Evolutionary conservation across 116 monocot species (phyloP).

Genomic region (Iris pallida): DNA sequence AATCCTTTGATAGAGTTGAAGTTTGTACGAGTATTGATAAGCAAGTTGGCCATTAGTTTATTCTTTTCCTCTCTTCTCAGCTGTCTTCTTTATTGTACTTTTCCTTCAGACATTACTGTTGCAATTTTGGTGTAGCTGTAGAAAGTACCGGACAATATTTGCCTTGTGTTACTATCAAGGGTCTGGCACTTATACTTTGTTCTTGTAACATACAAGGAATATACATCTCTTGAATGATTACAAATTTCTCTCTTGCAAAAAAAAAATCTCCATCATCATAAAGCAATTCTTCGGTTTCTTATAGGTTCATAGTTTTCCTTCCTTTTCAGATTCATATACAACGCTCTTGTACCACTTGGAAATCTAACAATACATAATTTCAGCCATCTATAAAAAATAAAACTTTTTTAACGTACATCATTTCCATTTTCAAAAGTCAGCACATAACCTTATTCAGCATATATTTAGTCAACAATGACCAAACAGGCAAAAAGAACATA

Average conservation of each 20-base stretch:
- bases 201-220: constrained; percentile 11
- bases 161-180: constrained; percentile 1
- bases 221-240: constrained; percentile 9
- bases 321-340: constrained; percentile 65
- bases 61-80: not conserved
- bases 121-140: constrained; percentile 3
- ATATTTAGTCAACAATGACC: no score
- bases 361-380: constrained; percentile 34
- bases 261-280: no score
- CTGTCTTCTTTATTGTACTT: constrained; percentile 4
- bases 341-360: constrained; percentile 69
- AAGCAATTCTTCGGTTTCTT: constrained; percentile 87
- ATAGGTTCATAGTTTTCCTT: no score
- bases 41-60: not conserved
- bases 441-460: no score
- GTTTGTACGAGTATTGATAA: not conserved
- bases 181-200: constrained; percentile 5
- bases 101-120: not conserved
- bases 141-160: not conserved
- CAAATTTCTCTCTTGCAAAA: no score
- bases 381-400: not conserved
- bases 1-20: not conserved
- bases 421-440: constrained; percentile 78
- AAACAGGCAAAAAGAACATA: no score
- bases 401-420: constrained; percentile 40